Percentiles rank a stretch among this genome's conserved stretches.
phyloP scores from a whole-genome alignment of 1,284 basidiomycete genomes.

The Ceratobasidium sp. region DNA sequence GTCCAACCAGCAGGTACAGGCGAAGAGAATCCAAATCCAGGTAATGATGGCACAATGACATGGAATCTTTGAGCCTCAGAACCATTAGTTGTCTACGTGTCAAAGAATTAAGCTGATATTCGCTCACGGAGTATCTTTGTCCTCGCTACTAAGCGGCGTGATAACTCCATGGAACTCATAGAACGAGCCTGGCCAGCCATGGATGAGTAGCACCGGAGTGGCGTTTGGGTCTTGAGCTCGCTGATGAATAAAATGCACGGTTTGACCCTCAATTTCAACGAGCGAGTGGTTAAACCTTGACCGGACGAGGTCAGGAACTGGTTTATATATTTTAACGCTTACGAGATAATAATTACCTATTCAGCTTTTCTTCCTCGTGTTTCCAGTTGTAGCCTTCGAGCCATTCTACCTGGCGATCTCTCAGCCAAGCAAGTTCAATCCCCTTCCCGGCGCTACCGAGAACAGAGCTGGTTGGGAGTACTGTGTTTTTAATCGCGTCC shows the following conservation, averaged over 20 bases:
- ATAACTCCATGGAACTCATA: slow-evolving; percentile 44
- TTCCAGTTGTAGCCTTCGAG: slow-evolving; percentile 9
- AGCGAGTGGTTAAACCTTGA: slow-evolving; percentile 43
- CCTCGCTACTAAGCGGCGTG: neutral
- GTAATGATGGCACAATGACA: slow-evolving; percentile 47
- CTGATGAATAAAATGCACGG: slow-evolving; percentile 45
- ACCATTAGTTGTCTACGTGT: neutral
- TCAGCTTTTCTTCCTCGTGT: slow-evolving; percentile 7
- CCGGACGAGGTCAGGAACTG: neutral
- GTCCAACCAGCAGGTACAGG: slow-evolving; percentile 41
- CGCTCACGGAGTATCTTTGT: slow-evolving; percentile 2
- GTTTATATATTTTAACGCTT: too few species aligned
- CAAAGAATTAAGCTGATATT: neutral
- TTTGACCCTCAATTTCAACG: slow-evolving; percentile 24
- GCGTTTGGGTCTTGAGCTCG: slow-evolving; percentile 40
- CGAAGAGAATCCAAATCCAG: slow-evolving; percentile 47
- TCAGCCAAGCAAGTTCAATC: slow-evolving; percentile 5
- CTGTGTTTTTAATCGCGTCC: neutral
- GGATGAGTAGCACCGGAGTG: slow-evolving; percentile 41
- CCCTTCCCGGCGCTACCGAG: slow-evolving; percentile 9
- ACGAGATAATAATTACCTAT: slow-evolving; percentile 23
- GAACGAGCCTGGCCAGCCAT: slow-evolving; percentile 47
- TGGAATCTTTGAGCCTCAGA: slow-evolving; percentile 30
- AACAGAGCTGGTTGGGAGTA: slow-evolving; percentile 48
- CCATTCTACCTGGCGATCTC: slow-evolving; percentile 16